A percentile compares a stretch with the other conserved stretches of the same genome.
These are phyloP conservation scores for Luzula sylvatica DNA, from an alignment of 176 grass and related monocot genomes.

Conservation along the genomic window DNA sequence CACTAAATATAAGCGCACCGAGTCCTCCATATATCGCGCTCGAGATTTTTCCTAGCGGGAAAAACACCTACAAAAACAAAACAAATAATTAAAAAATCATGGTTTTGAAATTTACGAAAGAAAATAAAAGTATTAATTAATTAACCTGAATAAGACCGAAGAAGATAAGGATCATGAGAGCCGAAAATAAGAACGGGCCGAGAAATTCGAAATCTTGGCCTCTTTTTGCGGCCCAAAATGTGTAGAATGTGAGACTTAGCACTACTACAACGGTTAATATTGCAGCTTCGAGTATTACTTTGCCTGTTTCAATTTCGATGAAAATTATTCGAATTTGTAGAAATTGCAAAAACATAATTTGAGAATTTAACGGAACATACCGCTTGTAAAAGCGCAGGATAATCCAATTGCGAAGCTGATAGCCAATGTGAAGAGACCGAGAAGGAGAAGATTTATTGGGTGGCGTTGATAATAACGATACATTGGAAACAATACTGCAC, in stretches of 20 bases:
- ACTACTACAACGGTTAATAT: constrained; percentile 69
- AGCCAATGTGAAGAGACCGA: constrained; percentile 47
- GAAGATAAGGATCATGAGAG: constrained; percentile 50
- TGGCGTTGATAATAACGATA: constrained; percentile 33
- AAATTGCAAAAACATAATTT: too few species aligned
- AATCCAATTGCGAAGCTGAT: constrained; percentile 38
- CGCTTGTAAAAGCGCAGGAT: constrained; percentile 13
- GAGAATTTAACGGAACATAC: too few species aligned
- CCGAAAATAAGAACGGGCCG: constrained; percentile 61
- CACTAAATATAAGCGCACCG: constrained; percentile 58
- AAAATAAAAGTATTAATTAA: background rate
- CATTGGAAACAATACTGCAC: constrained; percentile 53
- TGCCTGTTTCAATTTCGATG: constrained; percentile 42
- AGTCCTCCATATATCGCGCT: constrained; percentile 54
- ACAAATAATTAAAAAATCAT: constrained; percentile 2
- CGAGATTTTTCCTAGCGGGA: constrained; percentile 75
- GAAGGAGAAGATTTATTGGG: constrained; percentile 39
- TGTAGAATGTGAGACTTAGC: constrained; percentile 68
- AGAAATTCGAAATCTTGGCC: constrained; percentile 75
- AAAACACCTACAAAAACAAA: constrained; percentile 38
- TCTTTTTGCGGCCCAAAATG: constrained; percentile 88
- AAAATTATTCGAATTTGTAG: too few species aligned
- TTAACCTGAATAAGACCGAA: constrained; percentile 65
- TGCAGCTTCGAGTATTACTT: constrained; percentile 74
- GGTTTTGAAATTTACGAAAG: background rate